phyloP scores from a whole-genome alignment of 176 grass and related monocot species.

The Rhipidocladum racemiflorum region DNA sequence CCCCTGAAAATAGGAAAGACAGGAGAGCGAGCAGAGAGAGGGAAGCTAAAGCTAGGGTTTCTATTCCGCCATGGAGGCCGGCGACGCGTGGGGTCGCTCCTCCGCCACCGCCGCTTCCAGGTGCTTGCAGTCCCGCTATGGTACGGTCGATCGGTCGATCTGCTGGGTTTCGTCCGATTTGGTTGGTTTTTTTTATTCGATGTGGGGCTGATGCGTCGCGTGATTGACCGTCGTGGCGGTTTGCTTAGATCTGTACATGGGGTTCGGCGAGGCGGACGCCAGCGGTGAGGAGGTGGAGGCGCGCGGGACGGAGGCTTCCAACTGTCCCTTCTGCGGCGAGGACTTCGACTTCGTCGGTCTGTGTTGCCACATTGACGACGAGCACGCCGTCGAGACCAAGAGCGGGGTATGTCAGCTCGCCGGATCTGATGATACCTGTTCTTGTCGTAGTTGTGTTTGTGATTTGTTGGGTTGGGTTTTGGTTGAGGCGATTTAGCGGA shows the following conservation, averaged over 20 bases:
- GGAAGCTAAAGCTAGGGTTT: constrained; percentile 20
- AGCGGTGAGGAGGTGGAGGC: constrained; percentile 43
- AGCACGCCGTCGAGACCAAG: constrained; percentile 75
- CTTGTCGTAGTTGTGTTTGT: background rate
- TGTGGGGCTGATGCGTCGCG: background rate
- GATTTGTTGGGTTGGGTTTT: background rate
- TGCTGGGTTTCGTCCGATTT: background rate
- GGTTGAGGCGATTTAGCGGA: background rate
- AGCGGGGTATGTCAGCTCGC: constrained; percentile 47
- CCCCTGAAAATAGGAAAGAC: background rate
- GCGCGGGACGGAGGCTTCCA: constrained; percentile 45
- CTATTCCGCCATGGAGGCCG: constrained; percentile 42
- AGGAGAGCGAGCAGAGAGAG: background rate
- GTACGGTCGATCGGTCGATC: background rate
- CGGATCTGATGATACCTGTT: background rate
- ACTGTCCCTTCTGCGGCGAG: constrained; percentile 76
- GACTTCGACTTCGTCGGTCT: constrained; percentile 83
- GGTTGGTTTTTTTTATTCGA: background rate
- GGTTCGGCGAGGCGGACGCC: constrained; percentile 55
- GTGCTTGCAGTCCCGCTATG: constrained; percentile 76
- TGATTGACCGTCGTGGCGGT: background rate
- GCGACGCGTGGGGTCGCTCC: constrained; percentile 57
- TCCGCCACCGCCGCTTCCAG: constrained; percentile 48
- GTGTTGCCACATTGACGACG: constrained; percentile 85
- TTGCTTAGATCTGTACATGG: constrained; percentile 62